Evolutionary conservation across 1,284 basidiomycete genomes (phyloP).

Genomic region (Cutaneotrichosporon mucoides): DNA sequence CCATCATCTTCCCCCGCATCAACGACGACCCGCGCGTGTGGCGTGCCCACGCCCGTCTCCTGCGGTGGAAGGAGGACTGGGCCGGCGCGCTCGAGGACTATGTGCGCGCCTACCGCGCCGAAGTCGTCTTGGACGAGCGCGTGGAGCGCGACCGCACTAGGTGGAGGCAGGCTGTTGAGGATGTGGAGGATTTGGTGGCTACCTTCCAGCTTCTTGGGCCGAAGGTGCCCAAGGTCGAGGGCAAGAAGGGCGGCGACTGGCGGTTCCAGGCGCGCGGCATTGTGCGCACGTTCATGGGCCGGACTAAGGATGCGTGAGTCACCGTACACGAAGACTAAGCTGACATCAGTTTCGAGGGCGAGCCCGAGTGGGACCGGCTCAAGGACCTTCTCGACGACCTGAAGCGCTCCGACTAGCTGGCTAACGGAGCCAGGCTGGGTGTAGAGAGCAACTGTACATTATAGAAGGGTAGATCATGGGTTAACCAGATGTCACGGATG

Average conservation of each 20-base stretch:
- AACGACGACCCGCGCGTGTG: slow-evolving; percentile 69
- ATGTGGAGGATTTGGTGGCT: slow-evolving; percentile 78
- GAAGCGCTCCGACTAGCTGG: slow-evolving; percentile 36
- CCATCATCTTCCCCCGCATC: slow-evolving; percentile 70
- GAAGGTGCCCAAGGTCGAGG: slow-evolving; percentile 53
- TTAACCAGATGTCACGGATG: slow-evolving; percentile 1
- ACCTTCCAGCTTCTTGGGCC: slow-evolving; percentile 77
- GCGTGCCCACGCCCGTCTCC: slow-evolving; percentile 71
- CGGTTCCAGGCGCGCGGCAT: slow-evolving; percentile 79
- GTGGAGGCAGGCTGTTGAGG: slow-evolving; percentile 69
- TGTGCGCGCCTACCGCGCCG: slow-evolving; percentile 73
- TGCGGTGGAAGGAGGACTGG: slow-evolving; percentile 68
- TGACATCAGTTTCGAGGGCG: slow-evolving; percentile 64
- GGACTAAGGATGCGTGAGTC: slow-evolving; percentile 51
- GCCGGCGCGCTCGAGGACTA: slow-evolving; percentile 73
- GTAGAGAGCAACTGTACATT: neutral
- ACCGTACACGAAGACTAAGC: slow-evolving; percentile 5
- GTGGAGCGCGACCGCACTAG: slow-evolving; percentile 61
- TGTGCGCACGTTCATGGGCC: slow-evolving; percentile 79
- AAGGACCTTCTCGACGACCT: slow-evolving; percentile 54
- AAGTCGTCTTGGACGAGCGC: slow-evolving; percentile 62
- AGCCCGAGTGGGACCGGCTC: slow-evolving; percentile 74
- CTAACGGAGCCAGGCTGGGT: too few species aligned
- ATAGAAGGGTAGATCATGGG: neutral
- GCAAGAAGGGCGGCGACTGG: slow-evolving; percentile 59